Conservation (phyloP, 768 basidiomycete species). For the Mycena epipterygia region DNA sequence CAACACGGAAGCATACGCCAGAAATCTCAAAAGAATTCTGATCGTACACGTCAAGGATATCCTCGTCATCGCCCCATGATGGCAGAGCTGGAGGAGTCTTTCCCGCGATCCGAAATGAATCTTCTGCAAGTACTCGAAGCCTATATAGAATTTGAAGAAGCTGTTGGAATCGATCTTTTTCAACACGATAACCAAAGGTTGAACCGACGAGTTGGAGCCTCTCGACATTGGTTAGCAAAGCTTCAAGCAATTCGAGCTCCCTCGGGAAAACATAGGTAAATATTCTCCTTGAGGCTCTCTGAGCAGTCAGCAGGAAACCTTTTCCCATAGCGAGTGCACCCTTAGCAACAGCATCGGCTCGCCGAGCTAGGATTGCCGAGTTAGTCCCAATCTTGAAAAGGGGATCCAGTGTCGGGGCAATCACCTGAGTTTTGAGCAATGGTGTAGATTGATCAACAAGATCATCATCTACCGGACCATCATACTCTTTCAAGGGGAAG, state of each 20-base stretch:
- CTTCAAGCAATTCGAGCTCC: neutral
- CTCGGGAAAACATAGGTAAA: neutral
- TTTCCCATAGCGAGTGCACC: neutral
- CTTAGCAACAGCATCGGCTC: neutral
- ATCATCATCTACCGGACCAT: neutral
- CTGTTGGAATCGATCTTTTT: neutral
- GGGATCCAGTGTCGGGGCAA: neutral
- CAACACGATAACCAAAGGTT: neutral
- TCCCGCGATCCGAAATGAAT: constrained; percentile 2
- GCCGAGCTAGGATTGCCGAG: neutral
- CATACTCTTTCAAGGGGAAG: no score
- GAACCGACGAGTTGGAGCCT: neutral
- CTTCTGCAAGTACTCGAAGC: neutral
- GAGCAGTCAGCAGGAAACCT: neutral
- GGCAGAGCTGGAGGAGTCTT: constrained; percentile 1
- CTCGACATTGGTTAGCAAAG: neutral
- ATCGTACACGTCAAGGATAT: neutral
- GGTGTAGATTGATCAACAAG: neutral
- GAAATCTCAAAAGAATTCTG: neutral
- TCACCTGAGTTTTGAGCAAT: neutral
- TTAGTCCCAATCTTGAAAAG: neutral
- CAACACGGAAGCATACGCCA: constrained; percentile 4
- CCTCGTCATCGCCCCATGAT: neutral
- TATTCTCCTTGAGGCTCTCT: neutral
- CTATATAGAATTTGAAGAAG: neutral